Base-by-base conservation (phyloP, 2,329 filamentous ascomycete genomes). In the Cercospora sp. region DNA sequence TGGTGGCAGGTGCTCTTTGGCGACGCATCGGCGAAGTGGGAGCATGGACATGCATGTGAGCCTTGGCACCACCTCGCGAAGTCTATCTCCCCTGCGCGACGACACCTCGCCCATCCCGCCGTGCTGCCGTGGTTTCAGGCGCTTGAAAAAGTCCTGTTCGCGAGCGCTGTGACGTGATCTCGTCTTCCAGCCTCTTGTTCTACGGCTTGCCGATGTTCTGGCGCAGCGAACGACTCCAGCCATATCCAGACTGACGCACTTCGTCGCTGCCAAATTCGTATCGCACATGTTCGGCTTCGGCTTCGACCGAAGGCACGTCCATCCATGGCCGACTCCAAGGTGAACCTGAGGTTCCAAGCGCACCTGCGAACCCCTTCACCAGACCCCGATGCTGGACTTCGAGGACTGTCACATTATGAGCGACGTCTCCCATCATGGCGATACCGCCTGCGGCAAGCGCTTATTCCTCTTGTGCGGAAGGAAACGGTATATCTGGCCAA, bases 401-500 rank as follows among this genome's bases (percentile, higher is more conserved):
- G 88, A 79, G 93, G 90, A 78, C 82, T 93, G 67, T 88, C 96
- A 82, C 83, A 84, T 75, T 85, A 83, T 62, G 71, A 75, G 59
- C 88, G 89, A 78, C 89, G 89, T 73, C 88, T 99, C 67, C 94
- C 95, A 64, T 80, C 81, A 86, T 98, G 95, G 95, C 90, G 95
- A 75, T 97, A 97, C 82, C 83, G 84, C 70, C 82, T 97, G 73
- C 92, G 95, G 78, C 90, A 97, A 79, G 84, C 84, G 74, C 84
- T 94, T 67, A 89, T 99, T 68, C 94, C 94, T 70, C 85, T 98
- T 67, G 89, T 98, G 65, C 90, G 95, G 78, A 94, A 90, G 90
- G 95, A 99, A 83, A 99, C 95, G 31, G 94, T 94, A 1, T 95
- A 97, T 80, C 89, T 99, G 18, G 94, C 94, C 66, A 90, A 88